phyloP scores from a whole-genome alignment of 768 basidiomycete species.

The Tulasnella sp. region DNA sequence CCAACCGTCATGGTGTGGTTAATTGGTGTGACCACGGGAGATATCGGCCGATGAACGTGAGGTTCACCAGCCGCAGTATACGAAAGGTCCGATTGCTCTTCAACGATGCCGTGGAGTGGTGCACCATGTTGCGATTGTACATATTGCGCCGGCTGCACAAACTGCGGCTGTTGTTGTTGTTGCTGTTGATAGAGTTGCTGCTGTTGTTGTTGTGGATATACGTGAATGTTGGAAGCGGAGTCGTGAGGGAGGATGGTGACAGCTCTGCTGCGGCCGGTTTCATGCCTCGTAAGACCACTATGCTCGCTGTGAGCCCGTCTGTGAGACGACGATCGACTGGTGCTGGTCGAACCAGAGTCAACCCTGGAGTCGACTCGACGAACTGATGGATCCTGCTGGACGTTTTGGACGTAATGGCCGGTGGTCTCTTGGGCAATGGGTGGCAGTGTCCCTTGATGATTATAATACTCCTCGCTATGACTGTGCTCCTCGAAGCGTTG shows the following conservation, averaged over 20 bases:
- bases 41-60: too few species aligned
- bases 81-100: conserved; percentile 11
- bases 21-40: too few species aligned
- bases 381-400: not conserved
- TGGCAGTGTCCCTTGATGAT: too few species aligned
- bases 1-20: too few species aligned
- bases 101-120: conserved; percentile 11
- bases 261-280: conserved; percentile 7
- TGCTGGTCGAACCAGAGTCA: not conserved
- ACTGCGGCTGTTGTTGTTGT: too few species aligned
- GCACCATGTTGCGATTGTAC: not conserved
- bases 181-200: not conserved
- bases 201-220: not conserved
- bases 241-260: conserved; percentile 11
- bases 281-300: not conserved
- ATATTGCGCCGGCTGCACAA: too few species aligned
- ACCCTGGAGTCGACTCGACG: not conserved
- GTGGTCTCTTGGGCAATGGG: not conserved
- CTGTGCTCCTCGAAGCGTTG: not conserved
- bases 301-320: not conserved
- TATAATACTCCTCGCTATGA: not conserved
- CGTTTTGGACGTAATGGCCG: not conserved
- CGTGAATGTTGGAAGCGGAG: conserved; percentile 12
- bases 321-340: not conserved
- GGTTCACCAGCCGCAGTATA: not conserved